Evolutionary conservation across 352 stramenopile genomes (phyloP), one percentile per base, ranked within the genome.

Genomic region (Globisporangium apiculatum): DNA sequence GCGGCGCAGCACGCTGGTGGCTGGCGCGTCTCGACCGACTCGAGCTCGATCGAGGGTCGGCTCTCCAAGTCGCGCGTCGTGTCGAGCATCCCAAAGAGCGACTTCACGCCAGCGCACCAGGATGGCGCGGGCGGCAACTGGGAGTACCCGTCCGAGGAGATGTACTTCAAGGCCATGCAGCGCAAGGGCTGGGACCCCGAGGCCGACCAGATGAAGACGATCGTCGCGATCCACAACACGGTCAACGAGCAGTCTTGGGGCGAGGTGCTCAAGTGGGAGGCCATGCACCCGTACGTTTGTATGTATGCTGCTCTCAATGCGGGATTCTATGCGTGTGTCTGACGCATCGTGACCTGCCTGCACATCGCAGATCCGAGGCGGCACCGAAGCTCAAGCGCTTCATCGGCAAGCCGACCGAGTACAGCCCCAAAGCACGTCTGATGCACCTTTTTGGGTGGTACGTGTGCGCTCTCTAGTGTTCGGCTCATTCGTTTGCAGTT

Each of bases 121-220:
- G 70, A 50, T 4, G 70, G 65, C 41, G 62, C 57, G 5, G 57
- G 73, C n/a, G 67, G 76, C 12, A 79, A 87, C 42, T 99, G 96
- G 96, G 87, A 98, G 60, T 99, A 99, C 68, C 96, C 96, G 40
- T 97, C 82, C 36, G 96, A 99, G 71, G 95, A 98, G 60, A 97
- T 98, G 83, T 98, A 98, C 69, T 99, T 94, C 68, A 98, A 98
- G 69, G 95, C 96, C 62, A 98, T 98, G 94, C 86, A 97, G 67
- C 84, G 91, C 62, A 99, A 99, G 64, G 95, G 96, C 36, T 98
- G 96, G 85, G 82, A 96, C 51, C 86, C 90, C 3, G 69, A 92
- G 50, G 79, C 79, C 9, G 69, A 92, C 31, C 90, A 98, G 72
- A 98, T 99, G 79, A 93, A 94, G 49, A 92, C 85, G 9, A 97